These are phyloP conservation scores for Haematococcus lacustris DNA, from an alignment of 139 green algal genomes.

Conservation along the genomic window DNA sequence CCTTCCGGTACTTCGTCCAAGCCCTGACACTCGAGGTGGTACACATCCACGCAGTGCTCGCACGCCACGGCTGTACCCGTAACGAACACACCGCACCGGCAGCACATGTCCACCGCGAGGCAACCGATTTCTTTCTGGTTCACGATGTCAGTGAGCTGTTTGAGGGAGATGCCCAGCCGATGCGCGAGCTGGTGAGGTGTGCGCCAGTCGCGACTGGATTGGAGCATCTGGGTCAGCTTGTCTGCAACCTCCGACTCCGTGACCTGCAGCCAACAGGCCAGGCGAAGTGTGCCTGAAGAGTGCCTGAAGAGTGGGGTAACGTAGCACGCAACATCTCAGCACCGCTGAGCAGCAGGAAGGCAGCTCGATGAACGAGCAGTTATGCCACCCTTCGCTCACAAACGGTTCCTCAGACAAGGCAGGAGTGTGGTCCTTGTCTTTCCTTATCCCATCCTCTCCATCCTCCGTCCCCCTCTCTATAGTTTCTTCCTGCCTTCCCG, in stretches of 20 bases:
- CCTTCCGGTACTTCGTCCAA: neutral
- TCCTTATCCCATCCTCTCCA: too few species aligned
- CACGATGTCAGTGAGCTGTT: conserved; percentile 5
- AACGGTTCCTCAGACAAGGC: too few species aligned
- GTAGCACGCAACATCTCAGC: too few species aligned
- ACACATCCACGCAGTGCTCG: conserved; percentile 10
- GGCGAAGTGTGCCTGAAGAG: too few species aligned
- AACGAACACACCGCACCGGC: conserved; percentile 1
- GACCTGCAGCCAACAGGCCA: too few species aligned
- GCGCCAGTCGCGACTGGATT: conserved; percentile 5
- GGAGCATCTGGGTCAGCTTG: conserved; percentile 4
- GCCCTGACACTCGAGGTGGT: conserved; percentile 7
- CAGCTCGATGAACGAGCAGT: too few species aligned
- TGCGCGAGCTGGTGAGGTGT: neutral
- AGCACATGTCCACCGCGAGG: conserved; percentile 8
- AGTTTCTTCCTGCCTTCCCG: too few species aligned
- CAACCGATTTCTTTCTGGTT: conserved; percentile 7
- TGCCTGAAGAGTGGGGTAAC: too few species aligned
- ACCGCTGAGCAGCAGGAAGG: too few species aligned
- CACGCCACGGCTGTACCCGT: neutral
- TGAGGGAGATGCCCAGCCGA: conserved; percentile 6
- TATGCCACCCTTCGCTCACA: too few species aligned
- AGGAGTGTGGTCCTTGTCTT: too few species aligned
- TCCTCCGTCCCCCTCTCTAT: too few species aligned
- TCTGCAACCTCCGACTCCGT: neutral